Conservation (phyloP, 2,329 filamentous ascomycete genomes). For the Phymatotrichopsis omnivora region DNA sequence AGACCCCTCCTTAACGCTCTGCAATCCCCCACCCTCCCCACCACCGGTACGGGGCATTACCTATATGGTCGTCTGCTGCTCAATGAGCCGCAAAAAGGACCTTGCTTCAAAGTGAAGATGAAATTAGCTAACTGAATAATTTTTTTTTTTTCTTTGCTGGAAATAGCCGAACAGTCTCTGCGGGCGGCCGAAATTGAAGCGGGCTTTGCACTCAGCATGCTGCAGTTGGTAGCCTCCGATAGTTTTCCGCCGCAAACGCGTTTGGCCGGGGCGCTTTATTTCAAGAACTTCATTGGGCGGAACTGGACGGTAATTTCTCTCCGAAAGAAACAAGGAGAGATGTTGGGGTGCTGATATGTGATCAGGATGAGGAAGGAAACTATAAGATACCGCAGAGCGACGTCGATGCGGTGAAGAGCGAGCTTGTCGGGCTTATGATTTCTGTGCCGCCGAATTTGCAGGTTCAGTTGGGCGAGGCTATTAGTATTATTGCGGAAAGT, state of each 20-base stretch:
- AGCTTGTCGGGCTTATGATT: conserved; percentile 95
- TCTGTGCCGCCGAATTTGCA: conserved; percentile 78
- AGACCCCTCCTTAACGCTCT: conserved; percentile 19
- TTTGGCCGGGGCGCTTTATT: conserved; percentile 79
- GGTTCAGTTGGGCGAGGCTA: conserved; percentile 87
- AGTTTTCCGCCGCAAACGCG: conserved; percentile 65
- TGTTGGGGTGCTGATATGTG: conserved; percentile 24
- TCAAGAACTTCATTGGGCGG: conserved; percentile 95
- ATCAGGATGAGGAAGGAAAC: conserved; percentile 76
- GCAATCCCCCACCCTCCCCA: background rate
- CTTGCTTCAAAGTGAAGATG: background rate
- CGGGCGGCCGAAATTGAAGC: conserved; percentile 69
- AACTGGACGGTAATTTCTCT: conserved; percentile 64
- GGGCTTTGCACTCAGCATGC: conserved; percentile 75
- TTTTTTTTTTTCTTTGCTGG: no score
- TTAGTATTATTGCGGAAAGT: conserved; percentile 94
- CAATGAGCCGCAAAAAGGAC: conserved; percentile 8
- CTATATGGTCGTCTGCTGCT: conserved; percentile 4
- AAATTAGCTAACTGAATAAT: conserved; percentile 14
- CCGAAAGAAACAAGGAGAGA: background rate
- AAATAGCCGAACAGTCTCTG: conserved; percentile 49
- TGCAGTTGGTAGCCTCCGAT: conserved; percentile 78
- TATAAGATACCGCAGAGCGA: conserved; percentile 79
- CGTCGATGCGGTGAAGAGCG: conserved; percentile 82
- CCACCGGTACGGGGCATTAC: conserved; percentile 18